phyloP scores from a whole-genome alignment of 176 grass and related monocot genomes.

The Oryza longistaminata region DNA sequence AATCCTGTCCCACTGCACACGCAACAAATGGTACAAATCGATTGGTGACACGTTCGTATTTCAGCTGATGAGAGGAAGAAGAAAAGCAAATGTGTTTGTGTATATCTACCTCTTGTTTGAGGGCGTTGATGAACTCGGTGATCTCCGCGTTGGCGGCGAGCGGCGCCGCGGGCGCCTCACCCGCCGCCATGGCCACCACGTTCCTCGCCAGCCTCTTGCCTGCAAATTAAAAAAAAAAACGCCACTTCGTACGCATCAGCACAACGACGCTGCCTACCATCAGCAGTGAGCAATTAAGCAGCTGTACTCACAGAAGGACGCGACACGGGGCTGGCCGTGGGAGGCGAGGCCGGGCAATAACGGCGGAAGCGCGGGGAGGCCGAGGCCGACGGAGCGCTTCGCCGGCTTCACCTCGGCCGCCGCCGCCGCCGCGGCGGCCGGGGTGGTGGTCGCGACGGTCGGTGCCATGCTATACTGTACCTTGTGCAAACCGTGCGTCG shows the following conservation, averaged over 20 bases:
- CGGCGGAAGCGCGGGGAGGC: slow-evolving; percentile 56
- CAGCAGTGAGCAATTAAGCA: too few relatives aligned
- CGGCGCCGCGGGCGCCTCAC: slow-evolving; percentile 51
- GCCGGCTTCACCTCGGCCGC: neutral
- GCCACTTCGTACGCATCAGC: too few relatives aligned
- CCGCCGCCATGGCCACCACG: slow-evolving; percentile 66
- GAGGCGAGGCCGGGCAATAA: slow-evolving; percentile 47
- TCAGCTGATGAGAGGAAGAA: too few relatives aligned
- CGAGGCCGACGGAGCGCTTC: slow-evolving; percentile 46
- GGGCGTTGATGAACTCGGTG: slow-evolving; percentile 53
- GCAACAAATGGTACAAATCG: neutral
- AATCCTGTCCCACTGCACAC: slow-evolving; percentile 78
- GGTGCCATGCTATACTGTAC: slow-evolving; percentile 36
- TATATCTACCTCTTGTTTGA: slow-evolving; percentile 66
- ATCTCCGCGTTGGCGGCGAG: slow-evolving; percentile 53
- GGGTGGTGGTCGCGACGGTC: slow-evolving; percentile 39
- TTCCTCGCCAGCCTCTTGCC: slow-evolving; percentile 62
- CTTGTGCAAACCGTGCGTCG: too few relatives aligned
- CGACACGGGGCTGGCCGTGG: slow-evolving; percentile 46
- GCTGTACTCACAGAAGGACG: slow-evolving; percentile 49
- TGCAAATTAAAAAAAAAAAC: too few relatives aligned
- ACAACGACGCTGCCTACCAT: too few relatives aligned
- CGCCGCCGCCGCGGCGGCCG: neutral
- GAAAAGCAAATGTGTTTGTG: too few relatives aligned
- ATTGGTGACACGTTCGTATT: neutral